Conservation (phyloP, 768 basidiomycete species). For the Lactarius akahatsu region DNA sequence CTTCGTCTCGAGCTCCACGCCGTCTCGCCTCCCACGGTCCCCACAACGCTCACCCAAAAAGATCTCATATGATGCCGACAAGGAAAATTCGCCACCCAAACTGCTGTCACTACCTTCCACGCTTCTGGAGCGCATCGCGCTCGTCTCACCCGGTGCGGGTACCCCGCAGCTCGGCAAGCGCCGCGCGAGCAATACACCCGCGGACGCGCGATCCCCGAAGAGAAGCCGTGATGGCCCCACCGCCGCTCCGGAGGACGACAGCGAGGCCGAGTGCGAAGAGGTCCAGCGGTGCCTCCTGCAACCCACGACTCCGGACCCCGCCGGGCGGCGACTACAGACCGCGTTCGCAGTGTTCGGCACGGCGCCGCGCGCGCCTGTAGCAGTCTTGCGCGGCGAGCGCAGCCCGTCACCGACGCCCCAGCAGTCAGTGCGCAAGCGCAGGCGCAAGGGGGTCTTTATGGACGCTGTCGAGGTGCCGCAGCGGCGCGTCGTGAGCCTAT, state of each 20-base stretch:
- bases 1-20: constrained; percentile 25
- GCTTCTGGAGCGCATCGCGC: constrained; percentile 48
- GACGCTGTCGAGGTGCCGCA: constrained; percentile 54
- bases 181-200: constrained; percentile 39
- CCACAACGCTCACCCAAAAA: constrained; percentile 33
- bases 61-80: constrained; percentile 39
- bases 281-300: constrained; percentile 12
- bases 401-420: constrained; percentile 19
- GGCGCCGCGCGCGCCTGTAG: background rate
- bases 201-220: constrained; percentile 21
- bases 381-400: background rate
- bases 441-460: constrained; percentile 51
- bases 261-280: constrained; percentile 22
- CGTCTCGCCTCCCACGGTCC: constrained; percentile 24
- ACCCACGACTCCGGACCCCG: constrained; percentile 8
- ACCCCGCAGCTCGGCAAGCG: constrained; percentile 46
- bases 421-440: constrained; percentile 30
- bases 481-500: constrained; percentile 23
- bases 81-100: constrained; percentile 60
- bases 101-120: constrained; percentile 35
- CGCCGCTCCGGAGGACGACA: constrained; percentile 11
- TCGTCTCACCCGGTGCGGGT: constrained; percentile 35
- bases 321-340: background rate
- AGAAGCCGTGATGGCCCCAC: background rate
- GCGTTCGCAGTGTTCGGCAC: background rate